Evolutionary conservation across 345 rosid species (phyloP), one percentile per base, ranked within the genome.

Genomic region (Noccaea caerulescens): DNA sequence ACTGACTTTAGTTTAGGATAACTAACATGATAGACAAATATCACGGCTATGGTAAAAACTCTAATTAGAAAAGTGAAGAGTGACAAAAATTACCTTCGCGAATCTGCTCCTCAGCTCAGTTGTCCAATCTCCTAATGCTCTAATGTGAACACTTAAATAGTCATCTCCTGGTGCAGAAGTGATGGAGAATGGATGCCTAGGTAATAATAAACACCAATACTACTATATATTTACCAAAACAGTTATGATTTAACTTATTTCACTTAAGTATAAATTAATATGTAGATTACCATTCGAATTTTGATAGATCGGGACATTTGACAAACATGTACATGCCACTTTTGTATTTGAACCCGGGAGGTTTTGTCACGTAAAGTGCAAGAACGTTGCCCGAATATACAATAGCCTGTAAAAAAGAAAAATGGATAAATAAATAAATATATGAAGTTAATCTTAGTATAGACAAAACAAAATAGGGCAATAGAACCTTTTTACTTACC

Each of bases 241-340:
- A 44, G 20, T 3, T 18, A 23, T 47, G 1, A 46, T 8, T 56
- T 61, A 8, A 45, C 6, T 47, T 41, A 16, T 12, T 42, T 39
- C 8, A 67, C 10, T 6, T 5, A 65, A 11, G 0, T 37, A 36
- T 16, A 2, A 13, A 54, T 41, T 50, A 12, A 20, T 41, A 13
- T 25, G 2, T 25, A 54, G 62, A 3, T 69, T 80, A 89, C 98
- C 99, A 94, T 78, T 94, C 98, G 43, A 89, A 91, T 18, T 55
- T 75, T 2, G 98, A 88, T 58, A 94, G 72, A 65, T 94, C 82
- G 1, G 89, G 98, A 69, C 96, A 89, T 82, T 94, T 92, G 78
- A 94, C 79, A 58, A 94, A 94, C 67, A 92, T 77, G 76, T 94
- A 92, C 99, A 94, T 94, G 62, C 99, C 99, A 76, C 98, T 94